These are phyloP conservation scores for Francoa sonchifolia DNA, from an alignment of 441 rosid species.

Conservation along the genomic window DNA sequence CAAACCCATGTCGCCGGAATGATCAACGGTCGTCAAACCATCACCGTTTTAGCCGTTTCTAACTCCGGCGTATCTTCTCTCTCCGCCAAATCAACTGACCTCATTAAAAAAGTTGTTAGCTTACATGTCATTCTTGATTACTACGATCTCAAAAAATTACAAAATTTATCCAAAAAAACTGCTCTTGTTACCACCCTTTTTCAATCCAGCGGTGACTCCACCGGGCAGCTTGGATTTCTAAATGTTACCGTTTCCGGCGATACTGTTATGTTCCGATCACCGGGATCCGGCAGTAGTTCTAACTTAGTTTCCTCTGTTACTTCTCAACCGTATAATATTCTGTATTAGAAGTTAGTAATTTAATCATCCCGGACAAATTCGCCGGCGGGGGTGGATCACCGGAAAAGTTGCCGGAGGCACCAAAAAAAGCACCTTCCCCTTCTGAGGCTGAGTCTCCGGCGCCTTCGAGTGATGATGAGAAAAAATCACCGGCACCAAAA, in stretches of 20 bases:
- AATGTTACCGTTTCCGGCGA: conserved; percentile 85
- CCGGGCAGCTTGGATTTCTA: conserved; percentile 69
- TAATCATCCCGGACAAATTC: too few species aligned
- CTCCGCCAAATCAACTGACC: conserved; percentile 50
- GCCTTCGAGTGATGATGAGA: too few species aligned
- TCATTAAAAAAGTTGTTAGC: conserved; percentile 53
- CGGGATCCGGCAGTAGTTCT: too few species aligned
- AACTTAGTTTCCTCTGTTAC: too few species aligned
- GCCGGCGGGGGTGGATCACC: too few species aligned
- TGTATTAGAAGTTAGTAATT: too few species aligned
- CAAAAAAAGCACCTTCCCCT: too few species aligned
- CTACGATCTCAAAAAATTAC: conserved; percentile 66
- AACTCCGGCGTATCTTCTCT: conserved; percentile 67
- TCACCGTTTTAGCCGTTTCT: conserved; percentile 59
- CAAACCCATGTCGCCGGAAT: conserved; percentile 85
- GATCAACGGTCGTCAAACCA: conserved; percentile 68
- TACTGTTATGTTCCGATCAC: too few species aligned
- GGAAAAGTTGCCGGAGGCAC: too few species aligned
- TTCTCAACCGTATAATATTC: too few species aligned
- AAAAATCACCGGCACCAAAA: too few species aligned
- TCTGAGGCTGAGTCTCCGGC: too few species aligned
- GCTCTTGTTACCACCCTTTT: conserved; percentile 72
- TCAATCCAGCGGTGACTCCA: conserved; percentile 89
- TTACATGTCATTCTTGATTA: conserved; percentile 71
- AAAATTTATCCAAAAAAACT: conserved; percentile 59